Evolutionary conservation across 1,284 basidiomycete species (phyloP).

Genomic region (Sanghuangporus sanghuang): DNA sequence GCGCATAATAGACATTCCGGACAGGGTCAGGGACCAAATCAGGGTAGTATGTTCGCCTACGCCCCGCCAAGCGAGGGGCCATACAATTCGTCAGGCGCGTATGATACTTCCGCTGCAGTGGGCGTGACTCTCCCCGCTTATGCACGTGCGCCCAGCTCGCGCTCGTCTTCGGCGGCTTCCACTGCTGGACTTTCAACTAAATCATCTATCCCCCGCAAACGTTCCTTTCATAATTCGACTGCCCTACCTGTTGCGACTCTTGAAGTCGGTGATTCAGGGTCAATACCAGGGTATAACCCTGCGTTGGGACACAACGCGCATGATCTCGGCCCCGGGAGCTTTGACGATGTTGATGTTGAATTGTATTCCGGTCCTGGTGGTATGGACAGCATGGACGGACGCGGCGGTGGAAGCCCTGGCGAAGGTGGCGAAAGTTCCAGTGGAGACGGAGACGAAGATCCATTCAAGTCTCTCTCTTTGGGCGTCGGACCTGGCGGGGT

Average conservation of each 20-base stretch:
- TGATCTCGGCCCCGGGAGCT: slow-evolving; percentile 27
- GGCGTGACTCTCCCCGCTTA: background rate
- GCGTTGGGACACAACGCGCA: slow-evolving; percentile 17
- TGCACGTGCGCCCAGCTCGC: slow-evolving; percentile 22
- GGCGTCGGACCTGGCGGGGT: slow-evolving; percentile 14
- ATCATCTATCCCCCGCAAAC: slow-evolving; percentile 45
- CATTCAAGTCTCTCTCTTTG: slow-evolving; percentile 10
- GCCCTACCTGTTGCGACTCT: slow-evolving; percentile 29
- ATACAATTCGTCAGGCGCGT: background rate
- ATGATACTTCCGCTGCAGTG: background rate
- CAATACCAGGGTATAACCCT: background rate
- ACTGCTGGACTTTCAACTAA: slow-evolving; percentile 33
- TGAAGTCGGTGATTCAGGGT: slow-evolving; percentile 33
- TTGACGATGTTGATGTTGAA: slow-evolving; percentile 39
- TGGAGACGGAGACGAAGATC: slow-evolving; percentile 11
- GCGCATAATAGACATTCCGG: slow-evolving; percentile 27
- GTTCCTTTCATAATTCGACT: slow-evolving; percentile 34
- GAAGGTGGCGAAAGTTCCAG: slow-evolving; percentile 7
- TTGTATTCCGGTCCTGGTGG: slow-evolving; percentile 28
- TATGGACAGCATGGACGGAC: slow-evolving; percentile 16
- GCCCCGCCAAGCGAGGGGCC: slow-evolving; percentile 9
- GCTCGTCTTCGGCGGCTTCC: slow-evolving; percentile 26
- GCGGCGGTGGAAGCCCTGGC: slow-evolving; percentile 17
- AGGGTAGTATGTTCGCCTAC: slow-evolving; percentile 18
- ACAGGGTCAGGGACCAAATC: slow-evolving; percentile 9